Evolutionary conservation across 257 asterid species (phyloP).

Genomic region (Jaltomata sinuosa): DNA sequence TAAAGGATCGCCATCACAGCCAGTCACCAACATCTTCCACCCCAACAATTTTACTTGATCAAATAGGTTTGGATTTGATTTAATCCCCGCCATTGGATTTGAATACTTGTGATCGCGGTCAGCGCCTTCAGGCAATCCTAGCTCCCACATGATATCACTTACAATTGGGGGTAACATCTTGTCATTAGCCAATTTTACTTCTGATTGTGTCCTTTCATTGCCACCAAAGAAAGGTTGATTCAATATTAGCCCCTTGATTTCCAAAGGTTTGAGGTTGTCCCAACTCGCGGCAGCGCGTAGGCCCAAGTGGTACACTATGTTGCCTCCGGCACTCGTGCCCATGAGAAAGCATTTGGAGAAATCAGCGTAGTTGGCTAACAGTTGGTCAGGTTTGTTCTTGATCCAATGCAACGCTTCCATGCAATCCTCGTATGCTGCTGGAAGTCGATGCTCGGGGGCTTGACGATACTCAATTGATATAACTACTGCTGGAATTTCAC

Average conservation of each 20-base stretch:
- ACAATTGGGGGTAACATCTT: background rate
- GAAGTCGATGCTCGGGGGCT: constrained; percentile 23
- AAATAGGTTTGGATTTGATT: background rate
- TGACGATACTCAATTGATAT: constrained; percentile 16
- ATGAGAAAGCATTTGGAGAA: constrained; percentile 12
- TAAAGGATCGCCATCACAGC: background rate
- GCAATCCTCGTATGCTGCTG: constrained; percentile 23
- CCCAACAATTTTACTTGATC: background rate
- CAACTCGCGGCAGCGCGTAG: background rate
- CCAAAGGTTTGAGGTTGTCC: background rate
- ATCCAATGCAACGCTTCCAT: constrained; percentile 11
- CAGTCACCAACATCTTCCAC: background rate
- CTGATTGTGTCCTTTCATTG: background rate
- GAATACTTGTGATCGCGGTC: background rate
- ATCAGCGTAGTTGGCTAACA: constrained; percentile 11
- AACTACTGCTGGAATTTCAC: constrained; percentile 1
- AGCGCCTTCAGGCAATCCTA: background rate
- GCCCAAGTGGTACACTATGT: constrained; percentile 11
- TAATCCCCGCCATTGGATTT: background rate
- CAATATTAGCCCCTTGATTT: background rate
- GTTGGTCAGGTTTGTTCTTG: background rate
- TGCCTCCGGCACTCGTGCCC: constrained; percentile 19
- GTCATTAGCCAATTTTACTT: background rate
- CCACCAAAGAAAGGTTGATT: background rate
- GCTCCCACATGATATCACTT: background rate